Evolutionary conservation across 2,329 filamentous ascomycete genomes (phyloP).

Genomic region (Monilinia laxa): DNA sequence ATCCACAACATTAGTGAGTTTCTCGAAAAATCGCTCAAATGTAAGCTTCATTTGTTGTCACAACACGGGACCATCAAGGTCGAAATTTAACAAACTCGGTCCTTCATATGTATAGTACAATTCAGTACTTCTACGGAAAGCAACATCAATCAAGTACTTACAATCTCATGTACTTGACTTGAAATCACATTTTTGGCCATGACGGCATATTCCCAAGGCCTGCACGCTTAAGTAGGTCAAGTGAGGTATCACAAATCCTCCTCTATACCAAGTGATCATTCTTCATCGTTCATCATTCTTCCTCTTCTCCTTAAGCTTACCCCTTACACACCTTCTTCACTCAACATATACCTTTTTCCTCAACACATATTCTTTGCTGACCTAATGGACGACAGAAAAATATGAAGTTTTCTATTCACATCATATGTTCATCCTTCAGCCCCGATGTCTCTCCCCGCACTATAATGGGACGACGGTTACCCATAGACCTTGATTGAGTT

Average conservation of each 20-base stretch:
- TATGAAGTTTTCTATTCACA: neutral
- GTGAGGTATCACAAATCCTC: neutral
- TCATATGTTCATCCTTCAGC: neutral
- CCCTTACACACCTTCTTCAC: neutral
- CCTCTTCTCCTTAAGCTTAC: neutral
- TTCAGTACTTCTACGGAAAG: neutral
- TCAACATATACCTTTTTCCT: neutral
- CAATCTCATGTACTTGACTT: neutral
- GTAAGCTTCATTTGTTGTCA: slow-evolving; percentile 16
- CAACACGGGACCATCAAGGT: slow-evolving; percentile 9
- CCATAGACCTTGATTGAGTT: neutral
- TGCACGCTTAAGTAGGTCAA: neutral
- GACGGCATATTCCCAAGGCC: slow-evolving; percentile 3
- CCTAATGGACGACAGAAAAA: neutral
- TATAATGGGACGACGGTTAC: slow-evolving; percentile 3
- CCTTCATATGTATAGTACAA: neutral
- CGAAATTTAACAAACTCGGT: neutral
- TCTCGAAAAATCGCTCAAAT: slow-evolving; percentile 20
- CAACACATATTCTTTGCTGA: neutral
- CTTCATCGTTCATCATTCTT: neutral
- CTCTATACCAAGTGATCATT: neutral
- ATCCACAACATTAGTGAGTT: slow-evolving; percentile 14
- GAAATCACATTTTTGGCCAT: neutral
- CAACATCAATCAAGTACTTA: neutral
- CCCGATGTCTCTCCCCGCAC: neutral